phyloP scores from a whole-genome alignment of 1,284 basidiomycete species.

The Cryptococcus sp. region DNA sequence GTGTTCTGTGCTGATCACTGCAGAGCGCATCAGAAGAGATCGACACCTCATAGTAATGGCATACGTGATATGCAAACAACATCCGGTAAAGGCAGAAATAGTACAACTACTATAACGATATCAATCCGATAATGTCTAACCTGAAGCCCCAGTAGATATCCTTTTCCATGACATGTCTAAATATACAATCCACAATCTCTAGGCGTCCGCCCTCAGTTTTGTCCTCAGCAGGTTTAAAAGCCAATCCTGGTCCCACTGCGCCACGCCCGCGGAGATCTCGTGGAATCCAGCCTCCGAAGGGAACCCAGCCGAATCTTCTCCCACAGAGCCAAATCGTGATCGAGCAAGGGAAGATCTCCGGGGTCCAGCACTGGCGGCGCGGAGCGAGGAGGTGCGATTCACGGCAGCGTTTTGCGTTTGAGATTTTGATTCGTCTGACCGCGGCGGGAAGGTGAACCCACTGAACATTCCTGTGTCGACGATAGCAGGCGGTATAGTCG shows the following conservation, averaged over 20 bases:
- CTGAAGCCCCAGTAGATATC: too few species aligned
- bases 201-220: slow-evolving; percentile 33
- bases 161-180: too few species aligned
- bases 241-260: slow-evolving; percentile 49
- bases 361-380: not conserved
- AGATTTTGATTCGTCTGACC: slow-evolving; percentile 5
- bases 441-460: slow-evolving; percentile 34
- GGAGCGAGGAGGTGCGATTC: not conserved
- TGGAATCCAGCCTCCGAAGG: not conserved
- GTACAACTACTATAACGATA: too few species aligned
- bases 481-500: not conserved
- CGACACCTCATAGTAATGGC: too few species aligned
- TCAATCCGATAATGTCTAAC: too few species aligned
- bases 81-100: too few species aligned
- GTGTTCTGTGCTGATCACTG: too few species aligned
- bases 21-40: too few species aligned
- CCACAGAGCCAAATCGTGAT: slow-evolving; percentile 14
- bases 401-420: not conserved
- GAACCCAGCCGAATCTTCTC: slow-evolving; percentile 3
- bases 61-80: too few species aligned
- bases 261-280: slow-evolving; percentile 30
- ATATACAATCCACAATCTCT: not conserved
- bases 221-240: slow-evolving; percentile 39
- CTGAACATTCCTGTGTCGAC: slow-evolving; percentile 15
- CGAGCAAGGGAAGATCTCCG: slow-evolving; percentile 8